Conservation (phyloP, 371 early-diverging fungal species). For the Rhizopus delemar region DNA sequence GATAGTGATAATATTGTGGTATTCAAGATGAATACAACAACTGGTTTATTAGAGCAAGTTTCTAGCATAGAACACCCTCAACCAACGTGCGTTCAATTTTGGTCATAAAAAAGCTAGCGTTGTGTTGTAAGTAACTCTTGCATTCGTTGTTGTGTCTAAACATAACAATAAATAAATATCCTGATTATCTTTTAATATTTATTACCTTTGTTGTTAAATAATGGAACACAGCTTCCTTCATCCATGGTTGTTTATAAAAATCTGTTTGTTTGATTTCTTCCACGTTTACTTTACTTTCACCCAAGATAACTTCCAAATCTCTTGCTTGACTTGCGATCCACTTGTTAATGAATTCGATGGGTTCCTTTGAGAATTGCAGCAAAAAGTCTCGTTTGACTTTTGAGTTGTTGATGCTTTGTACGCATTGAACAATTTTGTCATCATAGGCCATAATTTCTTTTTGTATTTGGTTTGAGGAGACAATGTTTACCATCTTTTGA, state of each 20-base stretch:
- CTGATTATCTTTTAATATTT: not conserved
- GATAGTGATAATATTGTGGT: conserved; percentile 41
- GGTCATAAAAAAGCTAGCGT: conserved; percentile 11
- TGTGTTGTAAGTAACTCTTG: conserved; percentile 49
- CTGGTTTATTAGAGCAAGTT: conserved; percentile 30
- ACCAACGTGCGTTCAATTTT: conserved; percentile 48
- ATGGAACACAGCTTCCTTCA: conserved; percentile 89
- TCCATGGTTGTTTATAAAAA: conserved; percentile 86
- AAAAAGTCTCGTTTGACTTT: conserved; percentile 94
- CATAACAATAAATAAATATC: not conserved
- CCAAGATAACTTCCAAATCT: conserved; percentile 88
- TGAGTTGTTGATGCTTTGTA: conserved; percentile 82
- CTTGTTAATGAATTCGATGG: conserved; percentile 87
- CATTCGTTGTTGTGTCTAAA: conserved; percentile 54
- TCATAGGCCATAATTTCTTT: conserved; percentile 62
- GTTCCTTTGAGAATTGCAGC: conserved; percentile 81
- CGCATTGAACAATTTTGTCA: conserved; percentile 70
- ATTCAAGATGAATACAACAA: conserved; percentile 34
- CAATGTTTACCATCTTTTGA: conserved; percentile 52
- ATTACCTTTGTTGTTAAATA: conserved; percentile 71
- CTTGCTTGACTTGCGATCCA: conserved; percentile 92
- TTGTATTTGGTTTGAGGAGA: conserved; percentile 44
- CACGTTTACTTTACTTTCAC: conserved; percentile 79
- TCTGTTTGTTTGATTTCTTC: conserved; percentile 81
- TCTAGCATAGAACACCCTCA: conserved; percentile 31